Conservation (phyloP, 2,329 filamentous ascomycete species). For the Westerdykella aurantiaca region DNA sequence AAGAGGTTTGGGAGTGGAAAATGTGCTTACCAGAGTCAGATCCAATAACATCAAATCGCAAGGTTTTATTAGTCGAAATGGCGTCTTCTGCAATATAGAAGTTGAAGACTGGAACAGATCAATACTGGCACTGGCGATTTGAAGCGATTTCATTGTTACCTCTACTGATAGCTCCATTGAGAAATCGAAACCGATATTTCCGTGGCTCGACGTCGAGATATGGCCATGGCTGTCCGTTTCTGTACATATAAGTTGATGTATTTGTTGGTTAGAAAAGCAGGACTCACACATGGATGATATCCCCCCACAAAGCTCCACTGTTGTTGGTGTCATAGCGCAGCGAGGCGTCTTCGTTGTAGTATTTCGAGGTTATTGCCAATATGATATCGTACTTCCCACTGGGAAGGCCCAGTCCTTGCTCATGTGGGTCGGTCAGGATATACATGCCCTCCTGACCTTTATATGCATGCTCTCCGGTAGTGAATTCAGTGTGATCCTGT, state of each 20-base stretch:
- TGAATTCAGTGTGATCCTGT: slow-evolving; percentile 37
- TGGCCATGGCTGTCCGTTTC: slow-evolving; percentile 55
- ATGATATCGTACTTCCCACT: slow-evolving; percentile 51
- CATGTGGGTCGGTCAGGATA: slow-evolving; percentile 48
- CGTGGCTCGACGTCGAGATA: slow-evolving; percentile 52
- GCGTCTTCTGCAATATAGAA: slow-evolving; percentile 39
- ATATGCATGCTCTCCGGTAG: slow-evolving; percentile 52
- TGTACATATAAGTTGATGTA: slow-evolving; percentile 7
- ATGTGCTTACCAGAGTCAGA: slow-evolving; percentile 43
- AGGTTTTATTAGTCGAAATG: slow-evolving; percentile 18
- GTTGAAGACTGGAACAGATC: slow-evolving; percentile 40
- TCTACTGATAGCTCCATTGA: slow-evolving; percentile 39
- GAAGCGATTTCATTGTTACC: slow-evolving; percentile 7
- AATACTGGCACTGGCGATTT: background rate
- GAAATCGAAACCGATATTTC: slow-evolving; percentile 54
- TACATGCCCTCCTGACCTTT: slow-evolving; percentile 54
- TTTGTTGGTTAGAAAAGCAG: background rate
- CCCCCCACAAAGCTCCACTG: slow-evolving; percentile 48
- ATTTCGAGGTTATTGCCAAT: slow-evolving; percentile 47
- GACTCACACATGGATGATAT: slow-evolving; percentile 48
- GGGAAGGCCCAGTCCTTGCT: slow-evolving; percentile 48
- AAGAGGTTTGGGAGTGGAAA: background rate
- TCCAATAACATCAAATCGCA: slow-evolving; percentile 51
- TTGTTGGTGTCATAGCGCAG: slow-evolving; percentile 45
- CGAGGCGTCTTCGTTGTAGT: slow-evolving; percentile 48